Evolutionary conservation across 2,329 filamentous ascomycete species (phyloP).

Genomic region (Leptoxyphium fumago): DNA sequence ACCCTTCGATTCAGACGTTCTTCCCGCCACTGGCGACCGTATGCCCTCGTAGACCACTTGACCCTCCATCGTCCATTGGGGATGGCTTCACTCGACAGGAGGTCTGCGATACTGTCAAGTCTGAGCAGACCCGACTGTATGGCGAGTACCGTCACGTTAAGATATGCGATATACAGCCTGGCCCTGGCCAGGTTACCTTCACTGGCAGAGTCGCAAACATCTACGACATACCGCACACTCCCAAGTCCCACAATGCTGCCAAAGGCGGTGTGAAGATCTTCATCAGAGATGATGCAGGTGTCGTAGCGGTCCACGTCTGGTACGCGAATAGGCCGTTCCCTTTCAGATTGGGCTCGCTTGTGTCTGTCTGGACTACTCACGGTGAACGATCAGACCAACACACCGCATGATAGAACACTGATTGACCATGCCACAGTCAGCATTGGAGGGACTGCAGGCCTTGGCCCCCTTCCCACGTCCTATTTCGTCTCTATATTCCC

Average conservation of each 20-base stretch:
- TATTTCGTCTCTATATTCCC: constrained; percentile 44
- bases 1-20: constrained; percentile 30
- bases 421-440: constrained; percentile 22
- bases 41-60: constrained; percentile 1
- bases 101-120: constrained; percentile 15
- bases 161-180: constrained; percentile 35
- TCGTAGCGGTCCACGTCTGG: constrained; percentile 41
- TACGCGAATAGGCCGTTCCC: constrained; percentile 28
- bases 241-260: constrained; percentile 29
- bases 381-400: constrained; percentile 6
- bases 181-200: constrained; percentile 36
- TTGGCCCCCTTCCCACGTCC: constrained; percentile 30
- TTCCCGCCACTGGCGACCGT: constrained; percentile 19
- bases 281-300: constrained; percentile 41
- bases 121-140: constrained; percentile 21
- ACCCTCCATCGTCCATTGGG: constrained; percentile 12
- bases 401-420: background rate
- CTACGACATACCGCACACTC: constrained; percentile 28
- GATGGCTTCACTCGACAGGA: constrained; percentile 41
- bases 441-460: constrained; percentile 27
- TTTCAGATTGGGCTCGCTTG: constrained; percentile 37
- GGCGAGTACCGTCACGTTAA: constrained; percentile 29
- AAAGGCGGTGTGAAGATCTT: constrained; percentile 39
- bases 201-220: constrained; percentile 44
- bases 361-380: constrained; percentile 44